A percentile compares a stretch with the other conserved stretches of the same genome.
Conservation (phyloP, 2,329 filamentous ascomycete genomes). For the Aureobasidium melanogenum region DNA sequence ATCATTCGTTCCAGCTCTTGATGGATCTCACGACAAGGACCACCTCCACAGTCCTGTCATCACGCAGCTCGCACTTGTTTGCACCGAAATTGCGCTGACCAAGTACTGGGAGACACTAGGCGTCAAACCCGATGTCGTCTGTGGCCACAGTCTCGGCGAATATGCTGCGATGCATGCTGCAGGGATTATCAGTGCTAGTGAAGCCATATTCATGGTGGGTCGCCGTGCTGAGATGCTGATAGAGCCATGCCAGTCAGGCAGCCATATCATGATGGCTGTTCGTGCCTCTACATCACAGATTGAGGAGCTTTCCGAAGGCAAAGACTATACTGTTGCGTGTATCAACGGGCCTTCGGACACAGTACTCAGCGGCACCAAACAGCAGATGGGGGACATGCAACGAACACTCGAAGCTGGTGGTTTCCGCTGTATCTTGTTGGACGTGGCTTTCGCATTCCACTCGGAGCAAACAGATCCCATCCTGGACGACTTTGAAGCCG, state of each 20-base stretch:
- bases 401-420: background rate
- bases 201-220: conserved; percentile 29
- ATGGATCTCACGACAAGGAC: conserved; percentile 6
- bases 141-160: conserved; percentile 30
- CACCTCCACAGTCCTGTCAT: conserved; percentile 16
- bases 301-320: background rate
- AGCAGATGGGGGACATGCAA: conserved; percentile 21
- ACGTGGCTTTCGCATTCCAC: background rate
- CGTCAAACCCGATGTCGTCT: conserved; percentile 20
- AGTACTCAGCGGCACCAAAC: conserved; percentile 18
- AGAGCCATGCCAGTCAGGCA: background rate
- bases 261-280: background rate
- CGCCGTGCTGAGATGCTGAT: conserved; percentile 20
- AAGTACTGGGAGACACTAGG: conserved; percentile 22
- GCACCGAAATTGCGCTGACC: conserved; percentile 34
- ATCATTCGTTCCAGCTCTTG: conserved; percentile 21
- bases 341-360: conserved; percentile 20
- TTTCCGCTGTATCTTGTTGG: background rate
- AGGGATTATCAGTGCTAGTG: conserved; percentile 27
- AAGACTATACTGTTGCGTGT: conserved; percentile 18
- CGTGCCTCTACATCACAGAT: background rate
- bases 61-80: conserved; percentile 33
- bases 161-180: conserved; percentile 30
- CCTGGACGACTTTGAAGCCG: background rate
- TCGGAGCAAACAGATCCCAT: background rate